Evolutionary conservation across 208 protist species (phyloP).

Genomic region (Wallacemonas sp.): DNA sequence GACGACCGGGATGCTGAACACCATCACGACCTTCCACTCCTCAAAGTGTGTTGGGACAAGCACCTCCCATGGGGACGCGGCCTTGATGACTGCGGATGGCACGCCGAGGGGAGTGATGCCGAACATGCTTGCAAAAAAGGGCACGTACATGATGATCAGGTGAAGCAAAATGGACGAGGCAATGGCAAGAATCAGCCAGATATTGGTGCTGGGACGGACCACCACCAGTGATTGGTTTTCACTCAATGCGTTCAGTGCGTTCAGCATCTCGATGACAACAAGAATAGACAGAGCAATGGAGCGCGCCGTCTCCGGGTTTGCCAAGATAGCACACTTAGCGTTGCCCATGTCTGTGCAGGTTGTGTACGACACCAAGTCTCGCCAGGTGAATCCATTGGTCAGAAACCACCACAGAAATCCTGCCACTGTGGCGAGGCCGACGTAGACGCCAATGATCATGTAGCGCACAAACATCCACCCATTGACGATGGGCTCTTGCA

Average conservation of each 20-base stretch:
- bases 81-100: conserved; percentile 37
- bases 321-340: conserved; percentile 48
- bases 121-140: conserved; percentile 88
- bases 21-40: conserved; percentile 91
- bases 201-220: conserved; percentile 67
- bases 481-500: conserved; percentile 89
- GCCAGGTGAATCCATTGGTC: conserved; percentile 71
- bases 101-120: conserved; percentile 82
- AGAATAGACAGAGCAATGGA: conserved; percentile 93
- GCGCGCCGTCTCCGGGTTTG: conserved; percentile 65
- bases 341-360: conserved; percentile 57
- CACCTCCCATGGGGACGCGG: conserved; percentile 64
- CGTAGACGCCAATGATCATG: conserved; percentile 80
- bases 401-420: conserved; percentile 89
- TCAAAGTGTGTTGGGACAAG: conserved; percentile 65
- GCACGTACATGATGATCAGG: conserved; percentile 92
- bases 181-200: conserved; percentile 87
- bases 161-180: conserved; percentile 84
- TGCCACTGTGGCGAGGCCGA: conserved; percentile 81
- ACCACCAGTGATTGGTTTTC: conserved; percentile 90
- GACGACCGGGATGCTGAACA: conserved; percentile 91
- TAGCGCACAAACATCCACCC: conserved; percentile 84
- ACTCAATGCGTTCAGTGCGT: conserved; percentile 94
- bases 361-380: conserved; percentile 57
- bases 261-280: conserved; percentile 96